Evolutionary conservation across 179 eudicot species (phyloP).

Genomic region (Sideroxylon spinosum): DNA sequence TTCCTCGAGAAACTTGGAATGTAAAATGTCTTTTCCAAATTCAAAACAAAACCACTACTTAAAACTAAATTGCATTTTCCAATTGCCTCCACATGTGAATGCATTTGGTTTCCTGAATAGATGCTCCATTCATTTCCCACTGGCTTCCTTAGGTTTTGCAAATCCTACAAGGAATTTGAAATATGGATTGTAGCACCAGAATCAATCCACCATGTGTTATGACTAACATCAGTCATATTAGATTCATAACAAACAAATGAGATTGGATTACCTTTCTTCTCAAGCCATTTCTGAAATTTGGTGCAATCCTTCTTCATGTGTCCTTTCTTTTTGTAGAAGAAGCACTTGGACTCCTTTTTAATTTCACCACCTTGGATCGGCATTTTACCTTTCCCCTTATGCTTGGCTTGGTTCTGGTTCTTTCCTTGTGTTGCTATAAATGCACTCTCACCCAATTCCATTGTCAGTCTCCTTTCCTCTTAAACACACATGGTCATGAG

Average conservation of each 20-base stretch:
- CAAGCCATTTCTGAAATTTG: no score
- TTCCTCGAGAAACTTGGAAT: no score
- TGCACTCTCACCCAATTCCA: not conserved
- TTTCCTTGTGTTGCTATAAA: not conserved
- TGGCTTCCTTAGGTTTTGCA: not conserved
- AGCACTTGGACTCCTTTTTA: not conserved
- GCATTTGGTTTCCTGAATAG: not conserved
- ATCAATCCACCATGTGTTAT: not conserved
- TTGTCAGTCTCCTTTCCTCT: not conserved
- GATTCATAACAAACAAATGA: not conserved
- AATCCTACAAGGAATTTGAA: not conserved
- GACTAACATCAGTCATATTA: not conserved
- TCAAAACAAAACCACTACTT: no score
- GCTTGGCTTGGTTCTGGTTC: not conserved
- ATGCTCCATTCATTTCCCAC: not conserved
- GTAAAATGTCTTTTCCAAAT: no score
- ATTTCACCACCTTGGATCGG: not conserved
- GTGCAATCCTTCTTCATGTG: not conserved
- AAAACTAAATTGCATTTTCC: no score
- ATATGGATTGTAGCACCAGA: not conserved
- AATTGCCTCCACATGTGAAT: no score
- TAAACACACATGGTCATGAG: constrained; percentile 7
- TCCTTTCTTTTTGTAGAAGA: not conserved
- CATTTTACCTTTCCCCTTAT: not conserved
- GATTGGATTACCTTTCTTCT: not conserved